Evolutionary conservation across 2,329 filamentous ascomycete genomes (phyloP).

Genomic region (Ophiostoma piceae): DNA sequence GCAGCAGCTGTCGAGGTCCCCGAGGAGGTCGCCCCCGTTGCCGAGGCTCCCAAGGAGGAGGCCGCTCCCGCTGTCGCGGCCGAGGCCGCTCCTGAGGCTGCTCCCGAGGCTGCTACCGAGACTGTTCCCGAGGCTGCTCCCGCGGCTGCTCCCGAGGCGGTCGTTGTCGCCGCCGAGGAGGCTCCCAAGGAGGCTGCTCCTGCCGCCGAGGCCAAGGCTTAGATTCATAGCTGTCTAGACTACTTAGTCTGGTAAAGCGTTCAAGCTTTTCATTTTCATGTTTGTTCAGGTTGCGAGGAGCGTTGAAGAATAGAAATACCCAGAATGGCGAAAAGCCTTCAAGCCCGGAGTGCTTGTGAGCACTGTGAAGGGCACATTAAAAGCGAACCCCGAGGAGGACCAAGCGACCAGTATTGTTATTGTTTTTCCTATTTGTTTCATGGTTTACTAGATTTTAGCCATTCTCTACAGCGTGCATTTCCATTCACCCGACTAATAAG

Average conservation of each 20-base stretch:
- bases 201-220: conserved; percentile 17
- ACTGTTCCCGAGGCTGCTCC: background rate
- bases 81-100: background rate
- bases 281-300: background rate
- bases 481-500: conserved; percentile 17
- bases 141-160: background rate
- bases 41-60: conserved; percentile 4
- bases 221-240: background rate
- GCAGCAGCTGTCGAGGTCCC: conserved; percentile 21
- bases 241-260: background rate
- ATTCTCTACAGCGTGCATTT: conserved; percentile 8
- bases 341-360: background rate
- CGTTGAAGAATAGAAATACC: conserved; percentile 18
- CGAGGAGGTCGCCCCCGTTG: background rate
- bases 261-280: background rate
- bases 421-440: conserved; percentile 15
- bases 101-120: conserved; percentile 1
- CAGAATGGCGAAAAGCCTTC: conserved; percentile 11
- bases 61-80: conserved; percentile 10
- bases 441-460: background rate
- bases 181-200: background rate
- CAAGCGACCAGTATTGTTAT: conserved; percentile 19
- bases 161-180: conserved; percentile 8
- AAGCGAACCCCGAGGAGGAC: background rate
- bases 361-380: background rate